Evolutionary conservation across 1,284 basidiomycete species (phyloP).

Genomic region (Leccinum fuscescens): DNA sequence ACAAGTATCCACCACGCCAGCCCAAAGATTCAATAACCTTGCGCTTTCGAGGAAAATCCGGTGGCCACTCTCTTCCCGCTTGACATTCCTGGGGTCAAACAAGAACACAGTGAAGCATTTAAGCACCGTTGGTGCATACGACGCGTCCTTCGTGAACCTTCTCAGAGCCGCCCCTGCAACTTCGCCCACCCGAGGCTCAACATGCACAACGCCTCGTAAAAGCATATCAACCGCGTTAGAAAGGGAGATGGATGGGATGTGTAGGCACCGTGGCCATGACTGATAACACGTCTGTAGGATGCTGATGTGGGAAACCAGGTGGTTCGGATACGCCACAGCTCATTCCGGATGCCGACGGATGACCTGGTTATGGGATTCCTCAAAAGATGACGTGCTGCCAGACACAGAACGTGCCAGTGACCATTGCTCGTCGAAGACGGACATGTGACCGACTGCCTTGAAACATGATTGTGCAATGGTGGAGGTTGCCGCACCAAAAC

Average conservation of each 20-base stretch:
- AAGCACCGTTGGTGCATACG: slow-evolving; percentile 62
- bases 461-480: slow-evolving; percentile 65
- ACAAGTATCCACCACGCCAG: slow-evolving; percentile 73
- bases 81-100: slow-evolving; percentile 70
- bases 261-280: slow-evolving; percentile 82
- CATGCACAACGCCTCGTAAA: slow-evolving; percentile 78
- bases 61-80: slow-evolving; percentile 65
- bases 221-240: slow-evolving; percentile 77
- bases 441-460: slow-evolving; percentile 72
- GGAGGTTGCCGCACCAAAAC: slow-evolving; percentile 61
- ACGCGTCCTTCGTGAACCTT: slow-evolving; percentile 68
- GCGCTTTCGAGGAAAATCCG: slow-evolving; percentile 64
- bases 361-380: slow-evolving; percentile 65
- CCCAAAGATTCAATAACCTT: slow-evolving; percentile 73
- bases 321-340: slow-evolving; percentile 68
- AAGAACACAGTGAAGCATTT: slow-evolving; percentile 73
- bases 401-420: slow-evolving; percentile 46
- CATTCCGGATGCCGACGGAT: slow-evolving; percentile 71
- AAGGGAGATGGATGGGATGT: slow-evolving; percentile 47
- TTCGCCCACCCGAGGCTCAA: slow-evolving; percentile 74
- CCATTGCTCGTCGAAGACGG: slow-evolving; percentile 85
- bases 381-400: slow-evolving; percentile 52
- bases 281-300: slow-evolving; percentile 81
- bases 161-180: slow-evolving; percentile 70
- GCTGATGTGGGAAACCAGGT: slow-evolving; percentile 64